phyloP scores from a whole-genome alignment of 2,329 filamentous ascomycete genomes.

The Colletotrichum viniferum region DNA sequence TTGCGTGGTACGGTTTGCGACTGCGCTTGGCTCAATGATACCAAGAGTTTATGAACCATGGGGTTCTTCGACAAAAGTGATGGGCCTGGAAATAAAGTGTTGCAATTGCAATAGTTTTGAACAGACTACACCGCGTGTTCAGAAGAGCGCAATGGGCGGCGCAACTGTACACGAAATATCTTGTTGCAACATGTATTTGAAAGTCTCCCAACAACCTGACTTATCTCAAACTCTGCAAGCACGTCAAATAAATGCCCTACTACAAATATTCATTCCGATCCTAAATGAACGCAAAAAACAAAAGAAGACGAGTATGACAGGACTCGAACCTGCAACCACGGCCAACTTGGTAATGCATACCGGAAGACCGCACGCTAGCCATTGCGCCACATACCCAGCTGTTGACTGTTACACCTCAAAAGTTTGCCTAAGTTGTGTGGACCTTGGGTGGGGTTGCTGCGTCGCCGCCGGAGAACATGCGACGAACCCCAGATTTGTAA shows the following conservation, averaged over 20 bases:
- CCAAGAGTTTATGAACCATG: not conserved
- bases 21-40: not conserved
- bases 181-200: not conserved
- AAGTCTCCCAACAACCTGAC: not conserved
- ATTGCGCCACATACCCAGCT: not conserved
- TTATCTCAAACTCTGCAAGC: not conserved
- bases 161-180: not conserved
- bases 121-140: not conserved
- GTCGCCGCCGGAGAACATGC: not conserved
- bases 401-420: accelerated
- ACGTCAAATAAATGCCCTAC: accelerated
- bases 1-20: not conserved
- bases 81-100: not conserved
- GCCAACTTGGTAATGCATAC: not conserved
- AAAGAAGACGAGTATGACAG: not conserved
- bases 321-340: not conserved
- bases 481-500: not conserved
- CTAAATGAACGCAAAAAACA: not conserved
- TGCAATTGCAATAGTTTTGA: not conserved
- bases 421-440: not conserved
- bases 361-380: not conserved
- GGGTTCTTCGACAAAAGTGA: not conserved
- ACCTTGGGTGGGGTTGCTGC: accelerated
- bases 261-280: accelerated
- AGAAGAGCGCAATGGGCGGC: not conserved